Conservation (phyloP, 345 rosid species). For the Melaleuca quinquenervia region DNA sequence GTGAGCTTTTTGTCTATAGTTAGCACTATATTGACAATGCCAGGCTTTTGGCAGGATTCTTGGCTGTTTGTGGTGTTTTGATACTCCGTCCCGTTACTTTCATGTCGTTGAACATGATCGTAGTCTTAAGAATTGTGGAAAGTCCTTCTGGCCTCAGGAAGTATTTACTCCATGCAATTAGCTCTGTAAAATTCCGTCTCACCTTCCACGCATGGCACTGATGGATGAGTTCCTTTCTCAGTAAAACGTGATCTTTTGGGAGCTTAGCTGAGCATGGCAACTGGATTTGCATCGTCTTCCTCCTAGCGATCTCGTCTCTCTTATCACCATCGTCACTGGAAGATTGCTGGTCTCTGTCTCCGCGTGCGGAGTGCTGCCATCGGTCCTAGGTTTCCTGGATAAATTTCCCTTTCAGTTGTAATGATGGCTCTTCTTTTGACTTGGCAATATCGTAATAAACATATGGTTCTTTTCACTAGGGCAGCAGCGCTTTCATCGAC, state of each 20-base stretch:
- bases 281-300: not conserved
- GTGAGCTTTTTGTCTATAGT: conserved; percentile 7
- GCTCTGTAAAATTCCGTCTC: not conserved
- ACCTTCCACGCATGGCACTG: not conserved
- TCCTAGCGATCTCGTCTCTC: not conserved
- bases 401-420: too few species aligned
- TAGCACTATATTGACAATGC: conserved; percentile 15
- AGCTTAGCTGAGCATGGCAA: not conserved
- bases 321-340: too few species aligned
- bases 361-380: too few species aligned
- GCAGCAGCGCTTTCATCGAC: too few species aligned
- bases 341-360: too few species aligned
- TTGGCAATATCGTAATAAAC: too few species aligned
- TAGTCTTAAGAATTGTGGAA: conserved; percentile 6
- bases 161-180: not conserved
- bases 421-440: too few species aligned
- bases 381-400: too few species aligned
- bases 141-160: conserved; percentile 20
- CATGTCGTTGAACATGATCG: conserved; percentile 23
- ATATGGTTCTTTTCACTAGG: too few species aligned
- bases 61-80: conserved; percentile 26
- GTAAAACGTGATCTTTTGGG: not conserved
- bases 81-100: conserved; percentile 27
- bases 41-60: conserved; percentile 40
- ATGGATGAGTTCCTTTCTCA: not conserved